Base-by-base conservation (phyloP, 2,329 filamentous ascomycete species). In the Fusarium chlamydosporum region DNA sequence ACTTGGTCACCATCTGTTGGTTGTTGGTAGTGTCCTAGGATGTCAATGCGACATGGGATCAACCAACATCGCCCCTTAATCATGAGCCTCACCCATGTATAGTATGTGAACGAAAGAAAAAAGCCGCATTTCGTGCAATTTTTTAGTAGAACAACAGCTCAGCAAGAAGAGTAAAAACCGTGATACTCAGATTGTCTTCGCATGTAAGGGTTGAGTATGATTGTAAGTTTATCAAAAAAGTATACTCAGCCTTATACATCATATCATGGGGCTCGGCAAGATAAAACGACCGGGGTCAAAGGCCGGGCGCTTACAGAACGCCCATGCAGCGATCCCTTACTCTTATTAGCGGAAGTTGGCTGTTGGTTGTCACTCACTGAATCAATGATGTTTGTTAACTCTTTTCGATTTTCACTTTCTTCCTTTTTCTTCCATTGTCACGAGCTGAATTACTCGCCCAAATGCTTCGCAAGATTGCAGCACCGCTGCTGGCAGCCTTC, bases 401-500 rank as follows among this genome's bases (percentile, higher is more conserved):
- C 12, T 42, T 18, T 6, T 27, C 12, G 23, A 13, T 4, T 13
- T 41, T 26, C 10, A 8, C 37, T 40, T 52, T 23, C 42, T 64
- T 34, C 12, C 33, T 11, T 47, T 33, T 33, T 16, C 15, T 23
- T 18, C 20, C 20, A 38, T 18, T 18, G 12, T 31, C 20, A 23
- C 26, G 13, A 26, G 7, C 33, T 48, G n/a, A 43, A n/a, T 34
- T 10, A 35, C 18, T 34, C 18, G 7, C 10, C 16, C 38, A 41
- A n/a, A 72, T 72, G 70, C 43, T 60, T 52, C 67, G 51, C 23
- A 71, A 48, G 46, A 55, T 61, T 29, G 38, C 56, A 15, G 47
- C 60, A 33, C 33, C 65, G 41, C 50, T 69, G 20, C 38, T 72
- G 34, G 56, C 70, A 20, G 51, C 47, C 4, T 37, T 69, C 20